Base-by-base conservation (phyloP, 441 rosid genomes). In the Populus hybrid region DNA sequence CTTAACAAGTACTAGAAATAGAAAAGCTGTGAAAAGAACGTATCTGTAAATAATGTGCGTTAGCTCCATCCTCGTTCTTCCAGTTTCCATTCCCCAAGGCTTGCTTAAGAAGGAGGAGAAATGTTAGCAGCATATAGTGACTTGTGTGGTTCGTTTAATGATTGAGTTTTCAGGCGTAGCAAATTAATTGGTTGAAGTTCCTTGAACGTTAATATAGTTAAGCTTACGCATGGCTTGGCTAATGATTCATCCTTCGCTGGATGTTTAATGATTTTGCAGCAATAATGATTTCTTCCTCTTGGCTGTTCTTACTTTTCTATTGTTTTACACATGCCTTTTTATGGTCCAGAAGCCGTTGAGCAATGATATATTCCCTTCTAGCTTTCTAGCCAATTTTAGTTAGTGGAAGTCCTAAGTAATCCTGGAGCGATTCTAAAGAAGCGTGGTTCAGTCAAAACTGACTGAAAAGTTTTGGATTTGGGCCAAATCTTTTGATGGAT, bases 161-260 rank as follows among this genome's bases (percentile, higher is more conserved):
- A 83, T 77, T 38, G 71, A 64, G 26, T 26, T 64, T 68, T 64
- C 72, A 68, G 29, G 83, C 80, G 28, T 69, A 64, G 36, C 56
- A 23, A 33, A 66, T 28, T 23, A 64, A 69, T 75, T 74, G 31
- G 74, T 76, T 21, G 61, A 74, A 75, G 79, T 64, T 71, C 71
- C 70, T 82, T 68, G 24, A 59, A 9, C 63, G 76, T 20, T 68
- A 77, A 71, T 80, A 10, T 38, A 28, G 38, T 69, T 68, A 45
- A 64, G 42, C 69, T 16, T 76, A 76, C 85, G 84, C 89, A 76
- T 82, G 88, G 73, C 75, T 78, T 64, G 64, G 78, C 69, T 74
- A 79, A 86, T 85, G 82, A 86, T 84, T 71, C 82, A 33, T 45
- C 75, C 28, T 23, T 74, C 53, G 38, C 68, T 73, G 36, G 64